A percentile compares a stretch with the other conserved stretches of the same genome.
Evolutionary conservation across 2,329 filamentous ascomycete species (phyloP).

Genomic region (Colletotrichum simmondsii): DNA sequence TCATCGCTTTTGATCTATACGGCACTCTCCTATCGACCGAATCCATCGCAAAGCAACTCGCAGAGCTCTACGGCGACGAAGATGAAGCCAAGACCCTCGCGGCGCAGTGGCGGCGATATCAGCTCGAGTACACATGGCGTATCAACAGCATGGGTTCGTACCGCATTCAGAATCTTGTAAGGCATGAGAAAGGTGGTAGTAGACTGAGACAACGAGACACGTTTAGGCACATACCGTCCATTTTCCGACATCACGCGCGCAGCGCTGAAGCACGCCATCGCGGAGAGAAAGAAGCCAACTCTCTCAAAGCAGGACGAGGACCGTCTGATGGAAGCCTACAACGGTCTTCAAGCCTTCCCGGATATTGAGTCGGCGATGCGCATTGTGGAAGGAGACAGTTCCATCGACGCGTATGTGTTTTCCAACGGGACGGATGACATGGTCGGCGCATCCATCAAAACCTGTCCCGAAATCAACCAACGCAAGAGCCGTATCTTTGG

Average conservation of each 20-base stretch:
- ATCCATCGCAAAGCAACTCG: slow-evolving; percentile 71
- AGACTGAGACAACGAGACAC: background rate
- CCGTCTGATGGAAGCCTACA: slow-evolving; percentile 71
- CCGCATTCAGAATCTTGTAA: background rate
- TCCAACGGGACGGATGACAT: slow-evolving; percentile 76
- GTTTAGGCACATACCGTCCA: slow-evolving; percentile 66
- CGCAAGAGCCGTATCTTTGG: slow-evolving; percentile 57
- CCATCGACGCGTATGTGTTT: slow-evolving; percentile 70
- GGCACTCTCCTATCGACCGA: slow-evolving; percentile 79
- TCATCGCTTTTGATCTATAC: slow-evolving; percentile 81
- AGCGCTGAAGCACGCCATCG: slow-evolving; percentile 71
- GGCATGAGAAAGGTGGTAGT: background rate
- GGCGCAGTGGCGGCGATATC: slow-evolving; percentile 72
- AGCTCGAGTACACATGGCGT: slow-evolving; percentile 83
- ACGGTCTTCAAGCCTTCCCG: slow-evolving; percentile 71
- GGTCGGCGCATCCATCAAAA: slow-evolving; percentile 68
- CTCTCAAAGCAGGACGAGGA: slow-evolving; percentile 56
- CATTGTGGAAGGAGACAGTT: slow-evolving; percentile 50
- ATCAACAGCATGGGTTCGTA: slow-evolving; percentile 78
- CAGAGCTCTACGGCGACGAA: slow-evolving; percentile 65
- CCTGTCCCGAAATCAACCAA: slow-evolving; percentile 63
- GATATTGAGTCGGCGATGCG: slow-evolving; percentile 69
- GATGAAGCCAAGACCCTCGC: slow-evolving; percentile 65
- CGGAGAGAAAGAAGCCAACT: slow-evolving; percentile 64
- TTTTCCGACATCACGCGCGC: slow-evolving; percentile 73